Evolutionary conservation across 352 stramenopile species (phyloP).

Genomic region (Peronosclerospora sorghi): DNA sequence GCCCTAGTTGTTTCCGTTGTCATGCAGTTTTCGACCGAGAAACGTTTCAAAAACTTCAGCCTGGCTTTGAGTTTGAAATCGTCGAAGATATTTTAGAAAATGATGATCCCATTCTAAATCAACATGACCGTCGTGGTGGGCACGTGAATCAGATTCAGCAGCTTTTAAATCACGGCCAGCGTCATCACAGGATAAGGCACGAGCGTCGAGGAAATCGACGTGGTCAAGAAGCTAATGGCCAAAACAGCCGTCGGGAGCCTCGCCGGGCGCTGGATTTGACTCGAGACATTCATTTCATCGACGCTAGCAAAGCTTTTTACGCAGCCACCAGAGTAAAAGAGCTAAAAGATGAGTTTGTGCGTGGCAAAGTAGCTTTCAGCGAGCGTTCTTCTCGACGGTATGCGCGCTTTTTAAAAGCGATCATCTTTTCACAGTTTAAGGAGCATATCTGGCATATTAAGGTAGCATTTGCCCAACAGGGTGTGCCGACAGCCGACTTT

Average conservation of each 20-base stretch:
- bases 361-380: conserved; percentile 4
- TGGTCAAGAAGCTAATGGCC: conserved; percentile 10
- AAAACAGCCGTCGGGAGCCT: conserved; percentile 15
- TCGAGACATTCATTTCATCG: conserved; percentile 34
- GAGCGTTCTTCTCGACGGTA: conserved; percentile 7
- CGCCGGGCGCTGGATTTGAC: conserved; percentile 23
- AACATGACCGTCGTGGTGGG: conserved; percentile 12
- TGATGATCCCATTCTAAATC: conserved; percentile 9
- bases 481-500: conserved; percentile 51
- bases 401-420: conserved; percentile 44
- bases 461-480: conserved; percentile 59
- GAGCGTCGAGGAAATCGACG: conserved; percentile 8
- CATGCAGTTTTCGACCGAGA: conserved; percentile 67
- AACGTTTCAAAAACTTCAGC: conserved; percentile 82
- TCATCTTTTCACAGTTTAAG: conserved; percentile 79
- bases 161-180: conserved; percentile 15
- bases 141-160: conserved; percentile 21
- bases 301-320: conserved; percentile 69
- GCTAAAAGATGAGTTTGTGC: conserved; percentile 42
- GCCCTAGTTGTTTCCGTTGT: conserved; percentile 47
- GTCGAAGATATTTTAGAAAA: conserved; percentile 17
- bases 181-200: conserved; percentile 6
- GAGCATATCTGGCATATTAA: conserved; percentile 71
- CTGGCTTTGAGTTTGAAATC: conserved; percentile 67
- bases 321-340: conserved; percentile 51